Evolutionary conservation across 2,329 filamentous ascomycete species (phyloP), one percentile per base, ranked within the genome.

Genomic region (Esteya vermicola): DNA sequence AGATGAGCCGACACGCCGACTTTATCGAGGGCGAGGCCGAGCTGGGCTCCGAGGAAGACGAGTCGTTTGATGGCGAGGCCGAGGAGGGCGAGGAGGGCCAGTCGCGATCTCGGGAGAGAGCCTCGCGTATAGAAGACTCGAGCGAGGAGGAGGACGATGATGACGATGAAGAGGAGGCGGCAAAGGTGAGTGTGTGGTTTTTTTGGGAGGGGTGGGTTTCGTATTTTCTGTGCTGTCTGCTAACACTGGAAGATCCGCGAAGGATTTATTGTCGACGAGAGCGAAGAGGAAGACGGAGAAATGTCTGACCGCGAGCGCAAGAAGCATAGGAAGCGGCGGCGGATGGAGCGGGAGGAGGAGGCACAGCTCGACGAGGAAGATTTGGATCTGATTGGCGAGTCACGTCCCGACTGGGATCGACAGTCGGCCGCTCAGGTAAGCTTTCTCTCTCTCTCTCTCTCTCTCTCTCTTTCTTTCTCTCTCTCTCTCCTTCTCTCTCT

Each of bases 281-380:
- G 89, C 45, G 81, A 85, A 41, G 81, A 85, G 50, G 81, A 85
- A 38, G 81, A 70, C 39, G 72, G 71, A 50, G 73, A 75, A 27
- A 63, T 62, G 22, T 65, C 72, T 42, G 66, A 65, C 43, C 67
- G 63, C 44, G 63, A 53, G 46, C 71, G 75, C 28, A 66, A 73
- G 48, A 81, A 81, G 57, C 76, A 78, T 54, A 75, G 76, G 59
- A 93, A 91, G 65, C 79, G 85, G 50, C 78, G 85, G 52, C 66
- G 75, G 43, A 64, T 71, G 37, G 82, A 93, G 55, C 79, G 83
- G 41, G 83, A 85, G 53, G 78, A 85, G 46, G 85, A 93, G 54
- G 86, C 89, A 45, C 83, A 85, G 44, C 74, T 98, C 9, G 91
- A 96, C 51, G 89, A 95, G 50, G 91, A 98, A 57, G 91, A 98